Evolutionary conservation across 139 green algal genomes (phyloP).

Genomic region (Chlorella vulgaris): DNA sequence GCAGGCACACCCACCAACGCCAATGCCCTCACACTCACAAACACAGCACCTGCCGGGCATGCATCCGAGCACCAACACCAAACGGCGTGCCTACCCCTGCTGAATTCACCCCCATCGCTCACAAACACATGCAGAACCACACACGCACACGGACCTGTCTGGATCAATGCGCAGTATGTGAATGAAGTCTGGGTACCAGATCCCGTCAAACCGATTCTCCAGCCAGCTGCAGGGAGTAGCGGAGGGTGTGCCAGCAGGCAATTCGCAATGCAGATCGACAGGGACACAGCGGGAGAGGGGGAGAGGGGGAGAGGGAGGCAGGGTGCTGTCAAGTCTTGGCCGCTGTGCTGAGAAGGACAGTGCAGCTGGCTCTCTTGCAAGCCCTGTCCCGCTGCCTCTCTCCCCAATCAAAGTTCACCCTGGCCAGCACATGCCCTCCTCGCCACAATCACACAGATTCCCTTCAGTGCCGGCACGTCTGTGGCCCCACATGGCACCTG

Average conservation of each 20-base stretch:
- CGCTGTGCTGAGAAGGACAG: no score
- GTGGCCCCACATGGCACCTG: constrained; percentile 6
- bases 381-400: no score
- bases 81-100: no score
- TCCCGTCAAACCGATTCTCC: neutral
- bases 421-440: neutral
- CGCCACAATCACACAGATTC: neutral
- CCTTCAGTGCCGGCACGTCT: neutral
- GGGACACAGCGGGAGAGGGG: no score
- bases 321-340: no score
- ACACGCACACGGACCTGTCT: neutral
- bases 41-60: no score
- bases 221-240: neutral
- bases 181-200: constrained; percentile 41
- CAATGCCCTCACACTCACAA: no score
- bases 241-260: neutral
- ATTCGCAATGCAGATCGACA: neutral
- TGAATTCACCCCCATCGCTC: no score
- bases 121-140: no score
- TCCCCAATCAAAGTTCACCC: neutral
- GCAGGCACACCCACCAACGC: neutral
- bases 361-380: no score
- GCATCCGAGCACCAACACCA: no score
- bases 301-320: no score
- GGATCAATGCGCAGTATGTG: constrained; percentile 46